Evolutionary conservation across 2,329 filamentous ascomycete genomes (phyloP), one percentile per base, ranked within the genome.

Genomic region (Cordyceps pruinosa): DNA sequence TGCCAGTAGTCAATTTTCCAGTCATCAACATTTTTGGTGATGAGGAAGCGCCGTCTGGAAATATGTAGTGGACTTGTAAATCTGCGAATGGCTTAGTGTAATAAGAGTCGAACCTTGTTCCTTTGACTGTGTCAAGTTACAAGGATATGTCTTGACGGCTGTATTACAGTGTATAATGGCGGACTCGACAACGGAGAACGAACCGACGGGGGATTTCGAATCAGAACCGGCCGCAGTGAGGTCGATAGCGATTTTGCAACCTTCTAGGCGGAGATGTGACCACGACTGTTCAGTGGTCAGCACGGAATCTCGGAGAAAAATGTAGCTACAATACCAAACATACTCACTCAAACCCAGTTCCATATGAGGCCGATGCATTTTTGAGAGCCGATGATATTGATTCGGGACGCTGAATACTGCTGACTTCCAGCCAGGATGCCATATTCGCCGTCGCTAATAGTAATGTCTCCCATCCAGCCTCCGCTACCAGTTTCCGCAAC

Each of bases 401-500:
- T 50, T 10, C 47, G 47, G 8, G 47, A 50, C 13, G 47, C 47
- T 21, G 34, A 39, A 50, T 39, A 50, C 34, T 50, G 47, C 34
- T 50, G 47, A 28, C 34, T 50, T 37, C 32, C 34, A n/a, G 47
- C 47, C 8, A 39, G 34, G 34, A 50, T 50, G 8, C 47, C 47
- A 26, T 39, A 50, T 28, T 39, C 34, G 23, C 47, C 47, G 23
- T 39, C 7, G 17, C 15, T n/a, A 13, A 50, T 39, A 3, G 34
- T 26, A 26, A 57, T 19, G 19, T 51, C 55, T 13, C 26, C 35
- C 34, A 57, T 48, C 42, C 23, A n/a, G n/a, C 55, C 55, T 32
- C 55, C 55, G 15, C 55, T 57, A 7, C 55, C 55, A 42, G 50
- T 57, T 39, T 57, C 55, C 26, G 45, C 45, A 19, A 57, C 48